Evolutionary conservation across 2,329 filamentous ascomycete genomes (phyloP).

Genomic region (Ophiostoma angusticollis): DNA sequence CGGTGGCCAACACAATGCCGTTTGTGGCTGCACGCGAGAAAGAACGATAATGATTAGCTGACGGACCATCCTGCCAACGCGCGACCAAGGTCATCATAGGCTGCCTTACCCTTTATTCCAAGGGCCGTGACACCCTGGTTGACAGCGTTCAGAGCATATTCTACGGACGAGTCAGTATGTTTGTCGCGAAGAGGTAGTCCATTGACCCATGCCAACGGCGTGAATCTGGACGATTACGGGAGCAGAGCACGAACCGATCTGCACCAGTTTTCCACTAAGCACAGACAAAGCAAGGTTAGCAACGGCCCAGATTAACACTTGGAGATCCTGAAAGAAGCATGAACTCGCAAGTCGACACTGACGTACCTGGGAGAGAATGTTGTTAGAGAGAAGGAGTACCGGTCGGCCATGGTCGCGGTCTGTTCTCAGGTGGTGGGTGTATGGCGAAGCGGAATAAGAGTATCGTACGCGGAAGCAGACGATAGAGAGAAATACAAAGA

Average conservation of each 20-base stretch:
- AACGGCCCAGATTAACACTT: no score
- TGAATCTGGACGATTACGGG: not conserved
- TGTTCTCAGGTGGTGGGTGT: not conserved
- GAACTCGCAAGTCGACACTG: no score
- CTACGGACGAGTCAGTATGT: slow-evolving; percentile 33
- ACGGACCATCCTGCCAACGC: no score
- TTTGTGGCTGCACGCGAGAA: slow-evolving; percentile 60
- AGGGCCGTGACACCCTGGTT: slow-evolving; percentile 98
- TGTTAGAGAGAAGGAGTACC: slow-evolving; percentile 98
- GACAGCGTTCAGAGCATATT: slow-evolving; percentile 98
- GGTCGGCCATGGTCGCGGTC: slow-evolving; percentile 65
- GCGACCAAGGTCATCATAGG: no score
- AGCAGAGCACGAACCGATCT: slow-evolving; percentile 54
- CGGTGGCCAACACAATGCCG: slow-evolving; percentile 94
- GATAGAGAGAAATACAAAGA: not conserved
- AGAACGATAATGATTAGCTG: not conserved
- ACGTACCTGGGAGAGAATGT: slow-evolving; percentile 97
- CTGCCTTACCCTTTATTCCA: slow-evolving; percentile 77
- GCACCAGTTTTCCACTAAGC: slow-evolving; percentile 87
- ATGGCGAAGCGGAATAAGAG: not conserved
- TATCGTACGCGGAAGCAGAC: not conserved
- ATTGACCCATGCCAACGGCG: not conserved
- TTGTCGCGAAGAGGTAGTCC: not conserved
- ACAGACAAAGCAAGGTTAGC: not conserved
- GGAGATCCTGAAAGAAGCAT: no score